Percentiles rank a stretch among this genome's conserved stretches.
Conservation (phyloP, 495 filamentous ascomycete genomes). For the Xeromyces bisporus region DNA sequence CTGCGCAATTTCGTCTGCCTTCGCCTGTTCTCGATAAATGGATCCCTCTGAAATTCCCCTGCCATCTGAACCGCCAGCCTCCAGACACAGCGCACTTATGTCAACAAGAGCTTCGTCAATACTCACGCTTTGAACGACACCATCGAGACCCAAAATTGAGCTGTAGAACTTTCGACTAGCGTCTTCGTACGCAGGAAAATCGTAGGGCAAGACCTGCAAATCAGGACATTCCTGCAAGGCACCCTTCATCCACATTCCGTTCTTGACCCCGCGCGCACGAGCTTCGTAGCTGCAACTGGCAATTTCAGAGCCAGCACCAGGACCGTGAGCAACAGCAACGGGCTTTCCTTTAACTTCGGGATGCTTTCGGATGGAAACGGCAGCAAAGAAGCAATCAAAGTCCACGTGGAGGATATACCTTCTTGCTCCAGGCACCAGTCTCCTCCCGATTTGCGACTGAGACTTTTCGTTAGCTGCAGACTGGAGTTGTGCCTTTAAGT, state of each 20-base stretch:
- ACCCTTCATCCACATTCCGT: conserved; percentile 97
- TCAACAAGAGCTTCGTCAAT: conserved; percentile 89
- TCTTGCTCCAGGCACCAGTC: conserved; percentile 38
- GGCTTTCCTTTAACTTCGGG: conserved; percentile 69
- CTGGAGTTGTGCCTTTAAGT: conserved; percentile 76
- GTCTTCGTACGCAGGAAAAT: conserved; percentile 87
- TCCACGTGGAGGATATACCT: conserved; percentile 90
- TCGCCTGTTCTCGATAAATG: conserved; percentile 65
- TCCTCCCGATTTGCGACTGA: conserved; percentile 29
- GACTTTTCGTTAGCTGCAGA: conserved; percentile 53
- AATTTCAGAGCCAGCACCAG: conserved; percentile 76
- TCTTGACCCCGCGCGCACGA: conserved; percentile 69
- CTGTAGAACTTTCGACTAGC: conserved; percentile 79
- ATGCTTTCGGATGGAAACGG: conserved; percentile 64
- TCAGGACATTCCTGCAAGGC: conserved; percentile 71
- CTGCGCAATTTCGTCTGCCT: conserved; percentile 57
- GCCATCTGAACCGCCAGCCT: conserved; percentile 50
- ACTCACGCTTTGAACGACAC: conserved; percentile 84
- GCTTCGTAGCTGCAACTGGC: conserved; percentile 95
- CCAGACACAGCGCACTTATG: conserved; percentile 47
- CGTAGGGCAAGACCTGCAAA: conserved; percentile 74
- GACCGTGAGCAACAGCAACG: conserved; percentile 75
- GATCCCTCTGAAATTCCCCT: conserved; percentile 51
- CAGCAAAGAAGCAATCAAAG: conserved; percentile 95
- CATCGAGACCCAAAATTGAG: conserved; percentile 60